Base-by-base conservation (phyloP, 1,284 basidiomycete species). In the Cutaneotrichosporon spelunceum region DNA sequence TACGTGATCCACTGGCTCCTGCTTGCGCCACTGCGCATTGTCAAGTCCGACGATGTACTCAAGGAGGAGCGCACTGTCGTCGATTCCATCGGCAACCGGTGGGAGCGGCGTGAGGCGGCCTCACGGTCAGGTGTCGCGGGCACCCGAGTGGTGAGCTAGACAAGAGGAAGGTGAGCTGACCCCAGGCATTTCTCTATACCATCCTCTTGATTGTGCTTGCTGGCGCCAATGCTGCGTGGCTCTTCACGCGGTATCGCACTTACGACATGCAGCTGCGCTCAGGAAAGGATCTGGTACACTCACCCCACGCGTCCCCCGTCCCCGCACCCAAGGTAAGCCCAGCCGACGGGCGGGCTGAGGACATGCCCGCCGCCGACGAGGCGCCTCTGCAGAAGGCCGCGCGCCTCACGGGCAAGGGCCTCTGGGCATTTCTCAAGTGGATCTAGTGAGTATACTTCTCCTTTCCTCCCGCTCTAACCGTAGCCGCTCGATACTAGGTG, bases 241-340 rank as follows among this genome's bases (percentile, higher is more conserved):
- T 78, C 8, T 78, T 78, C 64, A 74, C 76, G 0, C 60, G 71
- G 3, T 73, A 71, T 62, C 64, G 75, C 47, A 73, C 64, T 0
- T 78, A 78, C 59, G 75, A 76, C 60, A 73, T 78, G 71, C 71
- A 72, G 56, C 64, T 75, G 24, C 70, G 76, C n/a, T 69, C 70
- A 13, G 70, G 71, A 0, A 52, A 68, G 48, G 71, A 75, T 21
- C 66, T 68, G 0, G 39, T 74, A 21, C 57, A 56, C 4, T 75
- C 73, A 5, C 75, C 75, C 6, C 70, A 78, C 55, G 75, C 75
- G 0, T 74, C 73, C 0, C 72, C 74, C 0, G 64, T 72, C 23
- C 63, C 71, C 1, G 69, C 70, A 3, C 76, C 72, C 0, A 34
- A 50, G 36, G 47, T 49, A 13, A 24, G 47, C 47, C 23, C 23